A percentile compares a stretch with the other conserved stretches of the same genome.
phyloP scores from a whole-genome alignment of 2,329 filamentous ascomycete genomes.

The Zymoseptoria passerinii region DNA sequence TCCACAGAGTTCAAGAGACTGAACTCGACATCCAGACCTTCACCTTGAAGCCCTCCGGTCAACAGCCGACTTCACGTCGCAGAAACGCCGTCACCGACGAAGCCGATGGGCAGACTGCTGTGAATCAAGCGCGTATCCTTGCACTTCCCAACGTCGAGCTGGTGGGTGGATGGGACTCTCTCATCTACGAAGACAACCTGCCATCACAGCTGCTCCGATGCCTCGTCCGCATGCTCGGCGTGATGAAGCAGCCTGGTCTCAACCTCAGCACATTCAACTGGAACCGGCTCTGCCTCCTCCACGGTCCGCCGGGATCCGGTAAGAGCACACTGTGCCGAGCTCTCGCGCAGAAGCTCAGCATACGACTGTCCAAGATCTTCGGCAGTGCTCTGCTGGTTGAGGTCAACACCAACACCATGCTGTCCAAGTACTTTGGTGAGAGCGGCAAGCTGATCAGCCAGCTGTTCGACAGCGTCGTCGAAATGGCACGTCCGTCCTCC shows the following conservation, averaged over 20 bases:
- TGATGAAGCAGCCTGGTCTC: conserved; percentile 30
- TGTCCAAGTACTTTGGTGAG: conserved; percentile 44
- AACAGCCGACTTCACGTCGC: conserved; percentile 19
- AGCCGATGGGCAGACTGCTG: conserved; percentile 20
- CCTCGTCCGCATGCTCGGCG: conserved; percentile 31
- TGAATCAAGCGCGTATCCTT: conserved; percentile 28
- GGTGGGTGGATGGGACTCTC: conserved; percentile 38
- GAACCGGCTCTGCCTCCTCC: conserved; percentile 38
- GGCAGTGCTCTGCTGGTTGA: conserved; percentile 33
- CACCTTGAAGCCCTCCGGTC: conserved; percentile 26
- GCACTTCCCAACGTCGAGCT: conserved; percentile 33
- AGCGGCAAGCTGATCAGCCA: conserved; percentile 37
- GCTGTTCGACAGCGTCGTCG: conserved; percentile 36
- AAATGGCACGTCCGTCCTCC: conserved; percentile 32
- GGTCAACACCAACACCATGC: conserved; percentile 38
- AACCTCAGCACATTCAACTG: conserved; percentile 36
- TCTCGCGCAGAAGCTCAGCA: conserved; percentile 44
- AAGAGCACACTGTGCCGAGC: conserved; percentile 40
- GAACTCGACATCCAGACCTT: conserved; percentile 39
- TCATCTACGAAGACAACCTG: conserved; percentile 38
- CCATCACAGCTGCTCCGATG: conserved; percentile 34
- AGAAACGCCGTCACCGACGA: conserved; percentile 19
- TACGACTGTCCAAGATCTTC: conserved; percentile 35
- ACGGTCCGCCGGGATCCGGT: conserved; percentile 38
- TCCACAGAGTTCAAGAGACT: conserved; percentile 27